A percentile compares a stretch with the other conserved stretches of the same genome.
Evolutionary conservation across 768 basidiomycete species (phyloP).

Genomic region (Solioccasus polychromus): DNA sequence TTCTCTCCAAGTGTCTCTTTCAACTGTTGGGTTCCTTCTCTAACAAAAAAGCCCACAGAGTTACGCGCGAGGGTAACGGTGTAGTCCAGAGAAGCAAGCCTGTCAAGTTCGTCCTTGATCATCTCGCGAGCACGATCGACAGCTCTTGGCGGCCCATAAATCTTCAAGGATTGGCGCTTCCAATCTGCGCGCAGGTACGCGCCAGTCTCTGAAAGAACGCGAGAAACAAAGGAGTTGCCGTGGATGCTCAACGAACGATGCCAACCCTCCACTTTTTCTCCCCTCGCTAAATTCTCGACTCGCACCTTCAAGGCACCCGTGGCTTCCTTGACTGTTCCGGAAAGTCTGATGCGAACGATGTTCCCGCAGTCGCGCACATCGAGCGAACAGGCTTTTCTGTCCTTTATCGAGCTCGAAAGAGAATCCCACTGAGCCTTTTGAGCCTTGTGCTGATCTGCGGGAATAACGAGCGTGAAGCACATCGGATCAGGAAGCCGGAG

Average conservation of each 20-base stretch:
- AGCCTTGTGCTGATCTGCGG: conserved; percentile 47
- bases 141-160: conserved; percentile 42
- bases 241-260: conserved; percentile 40
- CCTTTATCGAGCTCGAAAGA: conserved; percentile 35
- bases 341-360: conserved; percentile 40
- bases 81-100: conserved; percentile 43
- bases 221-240: conserved; percentile 33
- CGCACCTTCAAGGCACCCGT: conserved; percentile 59
- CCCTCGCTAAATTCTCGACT: conserved; percentile 51
- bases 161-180: conserved; percentile 41
- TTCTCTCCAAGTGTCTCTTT: conserved; percentile 55
- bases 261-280: conserved; percentile 51
- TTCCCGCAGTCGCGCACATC: conserved; percentile 25
- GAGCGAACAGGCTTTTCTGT: conserved; percentile 37
- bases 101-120: conserved; percentile 47
- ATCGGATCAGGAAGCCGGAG: conserved; percentile 47
- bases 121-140: conserved; percentile 42
- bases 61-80: conserved; percentile 36
- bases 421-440: conserved; percentile 50
- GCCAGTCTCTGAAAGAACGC: conserved; percentile 34
- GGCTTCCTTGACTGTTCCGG: conserved; percentile 50
- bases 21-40: conserved; percentile 46
- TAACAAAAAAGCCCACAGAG: conserved; percentile 49
- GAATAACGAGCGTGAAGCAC: conserved; percentile 49
- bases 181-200: conserved; percentile 47